Percentiles rank a stretch among this genome's conserved stretches.
phyloP scores from a whole-genome alignment of 2,329 filamentous ascomycete species.

The Sclerotinia minor region DNA sequence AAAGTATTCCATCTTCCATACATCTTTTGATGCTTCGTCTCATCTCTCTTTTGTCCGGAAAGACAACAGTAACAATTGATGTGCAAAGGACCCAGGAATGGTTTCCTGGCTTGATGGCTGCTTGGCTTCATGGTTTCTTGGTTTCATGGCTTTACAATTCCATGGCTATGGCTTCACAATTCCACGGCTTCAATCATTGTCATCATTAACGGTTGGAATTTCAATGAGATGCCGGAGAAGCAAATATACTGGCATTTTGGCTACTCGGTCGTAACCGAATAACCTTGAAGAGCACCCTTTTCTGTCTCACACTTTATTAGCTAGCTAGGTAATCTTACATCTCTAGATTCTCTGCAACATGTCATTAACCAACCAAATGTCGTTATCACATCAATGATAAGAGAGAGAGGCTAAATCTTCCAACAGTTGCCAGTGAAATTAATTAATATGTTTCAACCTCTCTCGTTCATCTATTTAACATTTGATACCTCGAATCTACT shows the following conservation, averaged over 20 bases:
- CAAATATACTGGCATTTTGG: neutral
- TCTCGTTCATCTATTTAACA: conserved; percentile 3
- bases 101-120: neutral
- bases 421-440: neutral
- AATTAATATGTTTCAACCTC: neutral
- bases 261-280: neutral
- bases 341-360: neutral
- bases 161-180: neutral
- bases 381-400: conserved; percentile 3
- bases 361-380: neutral
- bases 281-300: neutral
- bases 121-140: neutral
- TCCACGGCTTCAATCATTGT: neutral
- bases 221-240: neutral
- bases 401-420: neutral
- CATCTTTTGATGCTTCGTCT: neutral
- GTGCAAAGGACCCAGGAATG: neutral
- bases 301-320: neutral
- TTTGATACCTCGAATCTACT: neutral
- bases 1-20: too few relatives aligned
- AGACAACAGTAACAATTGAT: neutral
- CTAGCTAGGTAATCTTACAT: neutral
- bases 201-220: neutral
- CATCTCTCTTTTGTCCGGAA: neutral
- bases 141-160: neutral